Conservation (phyloP, 2,329 filamentous ascomycete genomes). For the Acarospora socialis region DNA sequence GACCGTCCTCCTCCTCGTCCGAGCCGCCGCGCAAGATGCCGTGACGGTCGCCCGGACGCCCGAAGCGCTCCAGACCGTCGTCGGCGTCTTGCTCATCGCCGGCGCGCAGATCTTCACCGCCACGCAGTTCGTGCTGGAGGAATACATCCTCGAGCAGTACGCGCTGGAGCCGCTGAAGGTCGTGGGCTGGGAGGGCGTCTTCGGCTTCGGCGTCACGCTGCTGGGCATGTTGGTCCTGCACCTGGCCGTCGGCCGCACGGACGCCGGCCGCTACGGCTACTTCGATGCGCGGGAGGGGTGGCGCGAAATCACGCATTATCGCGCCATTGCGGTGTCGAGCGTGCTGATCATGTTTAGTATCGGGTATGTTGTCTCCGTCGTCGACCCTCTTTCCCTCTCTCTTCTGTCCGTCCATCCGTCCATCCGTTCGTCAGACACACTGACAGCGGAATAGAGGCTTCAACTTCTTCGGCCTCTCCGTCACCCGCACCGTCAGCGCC, state of each 20-base stretch:
- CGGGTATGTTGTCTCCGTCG: conserved; percentile 45
- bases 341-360: conserved; percentile 95
- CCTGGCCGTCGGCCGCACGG: conserved; percentile 58
- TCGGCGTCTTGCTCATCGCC: conserved; percentile 83
- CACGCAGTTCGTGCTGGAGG: conserved; percentile 88
- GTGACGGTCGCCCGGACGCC: conserved; percentile 32
- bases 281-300: conserved; percentile 85
- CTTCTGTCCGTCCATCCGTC: conserved; percentile 2
- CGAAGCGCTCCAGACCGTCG: conserved; percentile 52
- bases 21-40: conserved; percentile 29
- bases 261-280: conserved; percentile 61
- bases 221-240: conserved; percentile 70
- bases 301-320: conserved; percentile 61
- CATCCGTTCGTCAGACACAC: conserved; percentile 1
- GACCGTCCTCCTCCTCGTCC: conserved; percentile 21
- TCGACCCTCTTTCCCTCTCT: conserved; percentile 2
- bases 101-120: conserved; percentile 94
- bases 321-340: conserved; percentile 58
- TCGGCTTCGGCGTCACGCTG: conserved; percentile 70
- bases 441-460: conserved; percentile 53
- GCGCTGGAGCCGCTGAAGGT: conserved; percentile 75
- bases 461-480: conserved; percentile 95
- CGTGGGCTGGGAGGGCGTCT: conserved; percentile 91
- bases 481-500: conserved; percentile 77
- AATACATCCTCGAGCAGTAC: conserved; percentile 74